Percentiles rank a stretch among this genome's conserved stretches.
Evolutionary conservation across 2,329 filamentous ascomycete species (phyloP).

Genomic region (Aspergillus pseudotamarii): DNA sequence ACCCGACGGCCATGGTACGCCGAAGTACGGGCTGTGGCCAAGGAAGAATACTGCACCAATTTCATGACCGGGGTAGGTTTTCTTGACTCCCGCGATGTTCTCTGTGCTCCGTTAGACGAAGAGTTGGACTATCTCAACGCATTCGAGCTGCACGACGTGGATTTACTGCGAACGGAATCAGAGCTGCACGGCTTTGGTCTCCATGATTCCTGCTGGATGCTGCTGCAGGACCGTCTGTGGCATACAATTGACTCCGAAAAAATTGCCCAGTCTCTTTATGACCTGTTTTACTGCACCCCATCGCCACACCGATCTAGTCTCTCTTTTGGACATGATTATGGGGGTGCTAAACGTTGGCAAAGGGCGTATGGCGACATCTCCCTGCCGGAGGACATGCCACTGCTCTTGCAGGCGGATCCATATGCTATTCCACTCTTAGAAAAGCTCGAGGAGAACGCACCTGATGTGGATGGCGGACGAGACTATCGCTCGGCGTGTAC

Average conservation of each 20-base stretch:
- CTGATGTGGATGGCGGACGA: not conserved
- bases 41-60: not conserved
- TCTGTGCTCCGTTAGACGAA: not conserved
- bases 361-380: not conserved
- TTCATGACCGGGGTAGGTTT: not conserved
- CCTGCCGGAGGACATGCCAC: not conserved
- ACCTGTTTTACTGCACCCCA: conserved; percentile 15
- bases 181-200: conserved; percentile 9
- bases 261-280: conserved; percentile 12
- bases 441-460: conserved; percentile 5
- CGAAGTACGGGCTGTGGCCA: not conserved
- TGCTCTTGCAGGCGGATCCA: conserved; percentile 13
- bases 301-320: conserved; percentile 6
- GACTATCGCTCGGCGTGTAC: no score
- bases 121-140: not conserved
- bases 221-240: conserved; percentile 13
- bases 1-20: not conserved
- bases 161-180: not conserved
- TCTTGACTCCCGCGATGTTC: not conserved
- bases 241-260: not conserved
- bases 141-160: not conserved
- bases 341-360: conserved; percentile 11
- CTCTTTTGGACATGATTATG: conserved; percentile 20
- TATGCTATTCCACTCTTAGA: conserved; percentile 4
- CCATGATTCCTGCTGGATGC: conserved; percentile 19